Base-by-base conservation (phyloP, 2,329 filamentous ascomycete species). In the Cladophialophora immunda region DNA sequence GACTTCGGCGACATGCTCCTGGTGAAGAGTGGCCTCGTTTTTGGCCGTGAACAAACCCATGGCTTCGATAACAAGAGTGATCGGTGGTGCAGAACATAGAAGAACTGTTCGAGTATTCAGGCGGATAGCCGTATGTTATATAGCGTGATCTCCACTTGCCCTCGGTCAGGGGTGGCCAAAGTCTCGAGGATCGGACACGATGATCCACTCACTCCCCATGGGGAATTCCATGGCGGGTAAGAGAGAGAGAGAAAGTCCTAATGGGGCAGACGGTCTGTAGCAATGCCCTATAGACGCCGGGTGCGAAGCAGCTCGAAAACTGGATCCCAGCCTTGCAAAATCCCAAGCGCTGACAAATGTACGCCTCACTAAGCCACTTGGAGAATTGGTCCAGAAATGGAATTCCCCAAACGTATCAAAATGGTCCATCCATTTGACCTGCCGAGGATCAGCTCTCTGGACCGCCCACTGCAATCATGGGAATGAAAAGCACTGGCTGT, bases 351-450 rank as follows among this genome's bases (percentile, higher is more conserved):
- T 55, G 53, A 47, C 13, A 60, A 41, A 47, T 19, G 22, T 17
- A 19, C 3, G 17, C 17, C 13, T 17, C 60, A 36, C 61, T 64
- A 64, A 47, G 22, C 61, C 61, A 9, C 34, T 57, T 64, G 61
- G 61, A 22, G 61, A 57, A 64, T 58, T 64, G 58, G 22, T 55
- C 34, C 58, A 52, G 57, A 57, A 25, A n/a, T 19, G 61, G 47
- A 57, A 47, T 64, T 52, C 61, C 34, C 53, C 38, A 57, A 45
- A 41, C 19, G 15, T 2, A 60, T 32, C 34, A 50, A 47, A 29
- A 4, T 30, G 1, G 3, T 45, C n/a, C 22, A 30, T 36, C 29
- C 32, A 4, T 19, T 5, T 32, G 38, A 60, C 45, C 45, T 30
- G n/a, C 32, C 58, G 36, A 32, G 38, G 29, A 41, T 34, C 17